Conservation (phyloP, 2,329 filamentous ascomycete genomes). For the Alternaria sp. region DNA sequence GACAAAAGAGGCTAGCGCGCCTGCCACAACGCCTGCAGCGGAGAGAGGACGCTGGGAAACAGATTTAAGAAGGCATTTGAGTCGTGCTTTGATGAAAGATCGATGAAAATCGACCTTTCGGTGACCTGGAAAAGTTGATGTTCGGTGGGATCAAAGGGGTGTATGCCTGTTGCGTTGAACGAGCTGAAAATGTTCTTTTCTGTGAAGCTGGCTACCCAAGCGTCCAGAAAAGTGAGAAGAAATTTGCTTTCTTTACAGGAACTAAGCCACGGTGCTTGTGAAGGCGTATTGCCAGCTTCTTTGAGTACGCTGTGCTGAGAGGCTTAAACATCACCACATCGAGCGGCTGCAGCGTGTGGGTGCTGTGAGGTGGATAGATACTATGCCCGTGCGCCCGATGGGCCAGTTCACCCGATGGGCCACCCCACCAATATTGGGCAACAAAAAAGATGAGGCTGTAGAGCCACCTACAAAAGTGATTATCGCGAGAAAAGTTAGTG, state of each 20-base stretch:
- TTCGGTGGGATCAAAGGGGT: background rate
- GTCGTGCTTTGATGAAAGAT: background rate
- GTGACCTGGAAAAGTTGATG: no score
- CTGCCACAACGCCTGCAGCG: background rate
- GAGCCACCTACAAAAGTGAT: no score
- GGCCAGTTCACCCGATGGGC: no score
- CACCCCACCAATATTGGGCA: no score
- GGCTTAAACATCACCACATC: conserved; percentile 13
- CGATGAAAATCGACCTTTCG: background rate
- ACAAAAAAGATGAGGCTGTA: no score
- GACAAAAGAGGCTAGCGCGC: background rate
- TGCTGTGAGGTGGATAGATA: conserved; percentile 7
- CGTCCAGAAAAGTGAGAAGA: background rate
- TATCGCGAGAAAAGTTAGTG: no score
- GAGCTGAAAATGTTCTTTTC: background rate
- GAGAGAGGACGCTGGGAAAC: background rate
- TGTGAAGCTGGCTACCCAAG: background rate
- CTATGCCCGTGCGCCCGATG: background rate
- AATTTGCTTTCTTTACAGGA: no score
- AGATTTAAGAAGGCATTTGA: background rate
- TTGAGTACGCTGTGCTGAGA: background rate
- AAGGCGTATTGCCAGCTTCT: background rate
- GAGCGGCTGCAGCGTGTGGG: conserved; percentile 15
- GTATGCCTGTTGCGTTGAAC: background rate
- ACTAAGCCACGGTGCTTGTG: background rate